Evolutionary conservation across 2,329 filamentous ascomycete genomes (phyloP).

Genomic region (Fusarium hostae): DNA sequence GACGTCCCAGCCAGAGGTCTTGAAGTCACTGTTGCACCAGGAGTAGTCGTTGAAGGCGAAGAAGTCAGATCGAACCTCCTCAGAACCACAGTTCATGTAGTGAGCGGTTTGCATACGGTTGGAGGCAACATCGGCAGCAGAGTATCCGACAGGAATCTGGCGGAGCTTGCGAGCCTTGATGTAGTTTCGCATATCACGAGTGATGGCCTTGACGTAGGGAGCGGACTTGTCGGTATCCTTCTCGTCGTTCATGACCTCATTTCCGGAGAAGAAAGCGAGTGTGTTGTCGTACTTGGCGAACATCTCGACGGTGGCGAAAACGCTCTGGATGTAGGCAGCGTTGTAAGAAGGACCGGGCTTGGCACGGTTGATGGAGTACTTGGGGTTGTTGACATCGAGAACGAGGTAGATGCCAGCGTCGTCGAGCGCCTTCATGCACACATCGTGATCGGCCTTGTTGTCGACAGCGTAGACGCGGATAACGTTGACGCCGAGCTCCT

Average conservation of each 20-base stretch:
- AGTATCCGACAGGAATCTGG: conserved; percentile 79
- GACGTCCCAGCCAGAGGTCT: conserved; percentile 80
- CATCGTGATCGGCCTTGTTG: conserved; percentile 82
- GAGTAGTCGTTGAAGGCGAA: conserved; percentile 93
- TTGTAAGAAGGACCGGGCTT: conserved; percentile 87
- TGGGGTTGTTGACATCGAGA: conserved; percentile 88
- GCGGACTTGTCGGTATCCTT: conserved; percentile 71
- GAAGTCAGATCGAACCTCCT: conserved; percentile 87
- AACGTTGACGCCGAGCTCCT: conserved; percentile 88
- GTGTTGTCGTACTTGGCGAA: conserved; percentile 88
- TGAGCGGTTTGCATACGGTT: conserved; percentile 88
- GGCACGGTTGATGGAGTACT: conserved; percentile 86
- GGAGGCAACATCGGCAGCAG: conserved; percentile 80
- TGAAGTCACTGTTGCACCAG: conserved; percentile 80
- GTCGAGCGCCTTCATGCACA: conserved; percentile 83
- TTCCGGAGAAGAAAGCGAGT: conserved; percentile 85
- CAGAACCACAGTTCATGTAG: conserved; percentile 93
- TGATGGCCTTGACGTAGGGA: conserved; percentile 81
- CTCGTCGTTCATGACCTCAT: conserved; percentile 80
- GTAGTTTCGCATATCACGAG: conserved; percentile 80
- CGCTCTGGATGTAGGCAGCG: conserved; percentile 80
- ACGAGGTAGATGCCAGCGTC: conserved; percentile 93
- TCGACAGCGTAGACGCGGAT: conserved; percentile 93
- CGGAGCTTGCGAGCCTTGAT: conserved; percentile 71
- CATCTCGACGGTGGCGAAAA: conserved; percentile 89